phyloP scores from a whole-genome alignment of 2,329 filamentous ascomycete species.

The Trichoderma sp. region DNA sequence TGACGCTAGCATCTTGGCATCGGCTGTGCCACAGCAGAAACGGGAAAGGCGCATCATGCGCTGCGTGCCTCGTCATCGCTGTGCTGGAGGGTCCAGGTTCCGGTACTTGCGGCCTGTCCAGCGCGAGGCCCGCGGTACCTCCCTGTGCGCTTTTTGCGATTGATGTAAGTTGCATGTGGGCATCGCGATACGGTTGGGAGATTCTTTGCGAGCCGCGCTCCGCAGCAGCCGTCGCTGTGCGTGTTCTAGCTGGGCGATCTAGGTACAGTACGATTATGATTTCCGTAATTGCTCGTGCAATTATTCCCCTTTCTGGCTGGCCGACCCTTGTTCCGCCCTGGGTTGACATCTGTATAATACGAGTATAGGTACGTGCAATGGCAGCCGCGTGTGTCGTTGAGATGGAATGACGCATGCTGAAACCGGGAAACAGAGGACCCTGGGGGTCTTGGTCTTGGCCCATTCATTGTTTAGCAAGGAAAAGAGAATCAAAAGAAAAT shows the following conservation, averaged over 20 bases:
- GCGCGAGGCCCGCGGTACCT: slow-evolving; percentile 18
- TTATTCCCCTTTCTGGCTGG: not conserved
- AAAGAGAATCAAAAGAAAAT: not conserved
- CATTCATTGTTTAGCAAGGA: not conserved
- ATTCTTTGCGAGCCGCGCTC: not conserved
- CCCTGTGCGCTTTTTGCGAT: not conserved
- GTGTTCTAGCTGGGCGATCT: not conserved
- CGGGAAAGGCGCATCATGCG: slow-evolving; percentile 18
- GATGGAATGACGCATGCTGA: not conserved
- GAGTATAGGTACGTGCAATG: not conserved
- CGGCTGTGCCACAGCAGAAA: slow-evolving; percentile 21
- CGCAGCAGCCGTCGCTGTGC: not conserved
- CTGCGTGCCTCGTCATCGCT: slow-evolving; percentile 40
- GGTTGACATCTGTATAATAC: not conserved
- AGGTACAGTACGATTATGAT: not conserved
- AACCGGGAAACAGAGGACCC: not conserved
- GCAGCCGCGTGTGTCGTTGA: not conserved
- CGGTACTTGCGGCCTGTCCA: slow-evolving; percentile 22
- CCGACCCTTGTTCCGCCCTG: not conserved
- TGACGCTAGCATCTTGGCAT: slow-evolving; percentile 18
- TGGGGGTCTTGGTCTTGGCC: not conserved
- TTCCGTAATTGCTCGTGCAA: not conserved
- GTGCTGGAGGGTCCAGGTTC: slow-evolving; percentile 19
- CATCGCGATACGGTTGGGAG: not conserved
- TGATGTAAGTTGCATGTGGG: not conserved